A percentile compares a stretch with the other conserved stretches of the same genome.
These are phyloP conservation scores for Fusarium marasasianum DNA, from an alignment of 2,329 filamentous ascomycete genomes.

Conservation along the genomic window DNA sequence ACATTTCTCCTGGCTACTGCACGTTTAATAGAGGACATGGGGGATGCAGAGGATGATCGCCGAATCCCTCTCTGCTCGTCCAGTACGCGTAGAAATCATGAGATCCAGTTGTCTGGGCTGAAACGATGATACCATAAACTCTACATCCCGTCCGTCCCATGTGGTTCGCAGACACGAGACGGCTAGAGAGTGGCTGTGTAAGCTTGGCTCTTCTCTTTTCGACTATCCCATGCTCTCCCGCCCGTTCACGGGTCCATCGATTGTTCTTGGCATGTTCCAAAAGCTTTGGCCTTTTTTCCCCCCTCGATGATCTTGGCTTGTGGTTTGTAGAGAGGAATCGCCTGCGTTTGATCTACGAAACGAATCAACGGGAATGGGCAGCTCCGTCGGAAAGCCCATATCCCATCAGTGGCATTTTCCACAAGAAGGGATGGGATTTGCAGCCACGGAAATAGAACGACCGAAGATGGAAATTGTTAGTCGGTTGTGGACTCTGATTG, in stretches of 20 bases:
- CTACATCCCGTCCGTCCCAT: constrained; percentile 12
- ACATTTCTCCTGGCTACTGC: constrained; percentile 30
- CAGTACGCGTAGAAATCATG: neutral
- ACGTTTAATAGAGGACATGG: constrained; percentile 19
- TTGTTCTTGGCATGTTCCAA: constrained; percentile 20
- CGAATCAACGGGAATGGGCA: constrained; percentile 5
- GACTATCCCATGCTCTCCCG: constrained; percentile 2
- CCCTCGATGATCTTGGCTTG: constrained; percentile 11
- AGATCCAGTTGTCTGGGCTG: constrained; percentile 2
- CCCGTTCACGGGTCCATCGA: constrained; percentile 8
- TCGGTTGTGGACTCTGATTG: constrained; percentile 3
- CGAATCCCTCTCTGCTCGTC: neutral
- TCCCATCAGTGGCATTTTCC: constrained; percentile 6
- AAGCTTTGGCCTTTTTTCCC: constrained; percentile 21
- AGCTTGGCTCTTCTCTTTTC: constrained; percentile 19
- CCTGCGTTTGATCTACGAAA: constrained; percentile 17
- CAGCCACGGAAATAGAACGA: constrained; percentile 19
- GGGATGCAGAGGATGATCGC: constrained; percentile 4
- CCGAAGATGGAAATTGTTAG: constrained; percentile 2
- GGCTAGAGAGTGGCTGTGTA: constrained; percentile 35
- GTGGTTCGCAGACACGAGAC: constrained; percentile 34
- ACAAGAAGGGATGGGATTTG: constrained; percentile 22
- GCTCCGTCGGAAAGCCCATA: constrained; percentile 15
- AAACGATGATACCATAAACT: constrained; percentile 20
- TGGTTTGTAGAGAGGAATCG: constrained; percentile 16